Conservation (phyloP, 1,139 yeast genomes). For the Arxiozyma bovina region DNA sequence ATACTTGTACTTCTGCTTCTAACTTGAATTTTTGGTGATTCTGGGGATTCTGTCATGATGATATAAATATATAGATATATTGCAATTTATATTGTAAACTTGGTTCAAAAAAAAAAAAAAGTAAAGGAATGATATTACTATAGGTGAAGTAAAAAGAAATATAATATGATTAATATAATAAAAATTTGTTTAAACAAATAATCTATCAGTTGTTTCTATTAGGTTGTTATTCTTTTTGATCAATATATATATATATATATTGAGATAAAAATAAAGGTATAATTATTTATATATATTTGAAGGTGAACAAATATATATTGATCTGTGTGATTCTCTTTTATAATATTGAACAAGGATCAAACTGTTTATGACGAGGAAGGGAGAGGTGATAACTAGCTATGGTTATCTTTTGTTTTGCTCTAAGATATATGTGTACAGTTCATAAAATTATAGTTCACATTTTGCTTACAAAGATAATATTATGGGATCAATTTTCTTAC, state of each 20-base stretch:
- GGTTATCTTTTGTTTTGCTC: no score
- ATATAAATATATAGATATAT: not conserved
- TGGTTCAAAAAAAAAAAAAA: not conserved
- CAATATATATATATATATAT: no score
- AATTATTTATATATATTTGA: not conserved
- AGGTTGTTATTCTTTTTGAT: no score
- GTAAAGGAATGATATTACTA: not conserved
- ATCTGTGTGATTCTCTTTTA: no score
- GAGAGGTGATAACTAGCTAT: not conserved
- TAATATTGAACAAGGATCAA: no score
- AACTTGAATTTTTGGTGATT: conserved; percentile 6
- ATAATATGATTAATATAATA: no score
- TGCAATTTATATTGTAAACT: not conserved
- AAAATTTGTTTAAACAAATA: no score
- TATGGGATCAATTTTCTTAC: not conserved
- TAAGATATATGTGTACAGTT: no score
- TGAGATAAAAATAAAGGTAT: not conserved
- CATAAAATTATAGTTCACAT: not conserved
- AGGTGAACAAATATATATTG: not conserved
- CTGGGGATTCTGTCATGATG: not conserved
- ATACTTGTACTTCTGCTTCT: conserved; percentile 16
- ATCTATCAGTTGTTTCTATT: not conserved
- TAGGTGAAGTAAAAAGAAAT: not conserved
- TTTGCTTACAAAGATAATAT: no score
- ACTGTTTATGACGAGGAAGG: no score